These are phyloP conservation scores for Rhododendron ovatum DNA, from an alignment of 148 eudicot genomes.

Conservation along the genomic window DNA sequence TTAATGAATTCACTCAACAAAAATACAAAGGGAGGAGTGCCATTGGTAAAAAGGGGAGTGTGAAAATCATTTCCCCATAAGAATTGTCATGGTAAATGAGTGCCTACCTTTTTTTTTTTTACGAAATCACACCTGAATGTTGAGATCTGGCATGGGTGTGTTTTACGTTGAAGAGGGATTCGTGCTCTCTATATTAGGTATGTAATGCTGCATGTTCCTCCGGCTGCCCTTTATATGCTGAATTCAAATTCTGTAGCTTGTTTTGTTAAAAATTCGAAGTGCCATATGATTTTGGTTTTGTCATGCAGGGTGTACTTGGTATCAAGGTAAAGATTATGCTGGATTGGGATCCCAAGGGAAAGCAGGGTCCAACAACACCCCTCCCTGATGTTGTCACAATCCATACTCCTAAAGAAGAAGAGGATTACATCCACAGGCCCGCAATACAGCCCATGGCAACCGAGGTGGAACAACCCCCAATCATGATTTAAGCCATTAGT, in stretches of 20 bases:
- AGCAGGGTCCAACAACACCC: conserved; percentile 62
- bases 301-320: conserved; percentile 62
- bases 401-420: conserved; percentile 76
- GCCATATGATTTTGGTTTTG: not conserved
- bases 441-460: conserved; percentile 18
- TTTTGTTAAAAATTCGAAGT: not conserved
- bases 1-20: too few relatives aligned
- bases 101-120: not conserved
- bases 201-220: not conserved
- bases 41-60: too few relatives aligned
- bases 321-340: conserved; percentile 84
- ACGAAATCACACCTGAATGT: not conserved
- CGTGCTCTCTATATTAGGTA: not conserved
- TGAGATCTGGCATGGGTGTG: not conserved
- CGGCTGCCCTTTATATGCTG: not conserved
- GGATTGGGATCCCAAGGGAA: conserved; percentile 74
- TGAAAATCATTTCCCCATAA: too few relatives aligned
- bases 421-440: conserved; percentile 16
- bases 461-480: conserved; percentile 32
- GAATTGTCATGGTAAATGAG: not conserved
- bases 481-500: conserved; percentile 11
- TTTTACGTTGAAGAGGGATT: not conserved
- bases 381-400: conserved; percentile 70
- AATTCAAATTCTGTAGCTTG: not conserved
- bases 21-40: too few relatives aligned